Evolutionary conservation across 495 filamentous ascomycete genomes (phyloP).

Genomic region (Trichodelitschia bisporula): DNA sequence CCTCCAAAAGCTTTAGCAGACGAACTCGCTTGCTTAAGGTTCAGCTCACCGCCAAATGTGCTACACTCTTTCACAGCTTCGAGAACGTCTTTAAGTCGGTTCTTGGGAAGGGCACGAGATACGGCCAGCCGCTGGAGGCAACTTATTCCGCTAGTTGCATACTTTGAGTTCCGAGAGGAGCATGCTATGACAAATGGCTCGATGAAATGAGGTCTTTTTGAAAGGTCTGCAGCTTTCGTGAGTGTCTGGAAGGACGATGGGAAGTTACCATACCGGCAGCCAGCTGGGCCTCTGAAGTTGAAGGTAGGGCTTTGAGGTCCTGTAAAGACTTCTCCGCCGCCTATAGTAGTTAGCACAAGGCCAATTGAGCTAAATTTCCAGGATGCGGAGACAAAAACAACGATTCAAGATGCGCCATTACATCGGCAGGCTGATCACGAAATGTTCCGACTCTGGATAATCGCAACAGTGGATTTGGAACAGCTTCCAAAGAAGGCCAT

Average conservation of each 20-base stretch:
- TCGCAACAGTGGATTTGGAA: too few relatives aligned
- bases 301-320: constrained; percentile 59
- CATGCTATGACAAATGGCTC: constrained; percentile 87
- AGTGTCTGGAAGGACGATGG: constrained; percentile 14
- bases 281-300: constrained; percentile 59
- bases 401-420: too few relatives aligned
- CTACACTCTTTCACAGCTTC: constrained; percentile 69
- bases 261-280: constrained; percentile 39
- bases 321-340: constrained; percentile 85
- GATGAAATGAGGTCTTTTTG: constrained; percentile 55
- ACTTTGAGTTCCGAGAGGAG: constrained; percentile 64
- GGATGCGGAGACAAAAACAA: too few relatives aligned
- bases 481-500: too few relatives aligned
- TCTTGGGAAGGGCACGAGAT: constrained; percentile 45
- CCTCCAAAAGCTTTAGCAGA: constrained; percentile 19
- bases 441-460: too few relatives aligned
- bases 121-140: constrained; percentile 78
- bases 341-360: too few relatives aligned
- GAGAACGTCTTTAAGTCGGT: constrained; percentile 55
- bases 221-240: constrained; percentile 43
- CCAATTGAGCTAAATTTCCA: too few relatives aligned
- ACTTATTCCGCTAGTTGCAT: constrained; percentile 61
- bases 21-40: background rate
- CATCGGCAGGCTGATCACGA: too few relatives aligned
- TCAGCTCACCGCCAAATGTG: constrained; percentile 23